These are phyloP conservation scores for Sporobolomyces roseus DNA, from an alignment of 768 basidiomycete species.

Conservation along the genomic window DNA sequence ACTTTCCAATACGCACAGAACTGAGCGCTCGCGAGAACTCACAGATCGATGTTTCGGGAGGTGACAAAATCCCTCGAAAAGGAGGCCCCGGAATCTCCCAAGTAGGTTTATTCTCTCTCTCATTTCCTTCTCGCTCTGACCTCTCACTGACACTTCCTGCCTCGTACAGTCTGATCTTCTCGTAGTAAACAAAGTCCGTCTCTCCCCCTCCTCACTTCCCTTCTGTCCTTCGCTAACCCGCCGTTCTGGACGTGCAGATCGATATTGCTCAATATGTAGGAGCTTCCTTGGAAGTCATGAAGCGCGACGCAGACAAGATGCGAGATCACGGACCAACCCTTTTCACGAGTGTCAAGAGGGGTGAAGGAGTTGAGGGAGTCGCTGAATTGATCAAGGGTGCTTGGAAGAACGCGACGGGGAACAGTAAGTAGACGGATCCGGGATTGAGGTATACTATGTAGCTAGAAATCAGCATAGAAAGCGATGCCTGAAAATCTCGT, in stretches of 20 bases:
- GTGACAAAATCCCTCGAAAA: conserved; percentile 97
- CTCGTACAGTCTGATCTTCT: conserved; percentile 74
- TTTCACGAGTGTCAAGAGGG: conserved; percentile 77
- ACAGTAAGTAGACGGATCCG: not conserved
- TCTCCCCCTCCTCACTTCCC: not conserved
- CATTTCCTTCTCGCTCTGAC: not conserved
- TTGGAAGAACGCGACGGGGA: conserved; percentile 62
- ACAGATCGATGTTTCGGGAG: conserved; percentile 60
- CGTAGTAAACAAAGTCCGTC: conserved; percentile 82
- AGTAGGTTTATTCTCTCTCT: conserved; percentile 11
- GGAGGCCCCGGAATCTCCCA: conserved; percentile 92
- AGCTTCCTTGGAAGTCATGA: conserved; percentile 92
- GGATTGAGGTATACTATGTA: no score
- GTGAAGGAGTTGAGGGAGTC: conserved; percentile 74
- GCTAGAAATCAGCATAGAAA: not conserved
- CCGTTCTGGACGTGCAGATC: conserved; percentile 56
- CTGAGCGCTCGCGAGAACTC: not conserved
- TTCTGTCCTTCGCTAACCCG: not conserved
- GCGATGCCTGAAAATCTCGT: not conserved
- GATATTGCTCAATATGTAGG: conserved; percentile 89
- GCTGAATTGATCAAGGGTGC: conserved; percentile 75
- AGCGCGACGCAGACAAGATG: conserved; percentile 86
- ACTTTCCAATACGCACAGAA: not conserved
- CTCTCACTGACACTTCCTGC: not conserved
- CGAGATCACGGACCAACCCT: conserved; percentile 89